Conservation (phyloP, 2,329 filamentous ascomycete species). For the Aspergillus spinulosporus region DNA sequence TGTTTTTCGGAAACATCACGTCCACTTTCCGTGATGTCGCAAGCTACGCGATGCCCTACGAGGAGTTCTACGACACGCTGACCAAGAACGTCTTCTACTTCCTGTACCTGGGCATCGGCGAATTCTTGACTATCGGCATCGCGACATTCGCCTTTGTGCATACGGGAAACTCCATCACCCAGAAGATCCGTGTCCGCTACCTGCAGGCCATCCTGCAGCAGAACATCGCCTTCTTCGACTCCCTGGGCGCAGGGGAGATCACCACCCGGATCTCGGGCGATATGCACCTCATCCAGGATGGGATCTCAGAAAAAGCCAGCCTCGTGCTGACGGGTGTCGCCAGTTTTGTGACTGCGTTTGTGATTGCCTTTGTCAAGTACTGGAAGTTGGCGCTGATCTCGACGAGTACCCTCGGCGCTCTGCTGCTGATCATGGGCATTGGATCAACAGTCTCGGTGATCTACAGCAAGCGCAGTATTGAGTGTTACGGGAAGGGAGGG, state of each 20-base stretch:
- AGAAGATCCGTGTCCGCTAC: slow-evolving; percentile 76
- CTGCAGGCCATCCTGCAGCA: slow-evolving; percentile 77
- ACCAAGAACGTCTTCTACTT: slow-evolving; percentile 71
- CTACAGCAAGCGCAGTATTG: slow-evolving; percentile 72
- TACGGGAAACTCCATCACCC: slow-evolving; percentile 72
- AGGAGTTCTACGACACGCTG: slow-evolving; percentile 61
- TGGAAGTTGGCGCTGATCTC: slow-evolving; percentile 93
- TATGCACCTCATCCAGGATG: slow-evolving; percentile 86
- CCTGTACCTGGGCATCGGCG: slow-evolving; percentile 74
- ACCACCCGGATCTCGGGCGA: slow-evolving; percentile 90
- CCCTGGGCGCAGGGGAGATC: slow-evolving; percentile 83
- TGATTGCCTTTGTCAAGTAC: slow-evolving; percentile 83
- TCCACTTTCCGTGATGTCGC: slow-evolving; percentile 69
- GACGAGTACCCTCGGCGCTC: slow-evolving; percentile 72
- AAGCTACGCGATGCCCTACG: slow-evolving; percentile 46
- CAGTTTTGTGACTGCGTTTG: slow-evolving; percentile 80
- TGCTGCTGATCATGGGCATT: slow-evolving; percentile 70
- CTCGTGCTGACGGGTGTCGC: slow-evolving; percentile 71
- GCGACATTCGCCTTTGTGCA: slow-evolving; percentile 86
- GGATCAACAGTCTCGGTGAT: slow-evolving; percentile 72
- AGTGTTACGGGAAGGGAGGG: slow-evolving; percentile 66
- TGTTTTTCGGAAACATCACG: slow-evolving; percentile 72
- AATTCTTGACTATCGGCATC: slow-evolving; percentile 73
- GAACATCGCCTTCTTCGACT: slow-evolving; percentile 89
- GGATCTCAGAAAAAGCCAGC: slow-evolving; percentile 85